Base-by-base conservation (phyloP, 805 yeast species). In the Kuraishia ogatae region DNA sequence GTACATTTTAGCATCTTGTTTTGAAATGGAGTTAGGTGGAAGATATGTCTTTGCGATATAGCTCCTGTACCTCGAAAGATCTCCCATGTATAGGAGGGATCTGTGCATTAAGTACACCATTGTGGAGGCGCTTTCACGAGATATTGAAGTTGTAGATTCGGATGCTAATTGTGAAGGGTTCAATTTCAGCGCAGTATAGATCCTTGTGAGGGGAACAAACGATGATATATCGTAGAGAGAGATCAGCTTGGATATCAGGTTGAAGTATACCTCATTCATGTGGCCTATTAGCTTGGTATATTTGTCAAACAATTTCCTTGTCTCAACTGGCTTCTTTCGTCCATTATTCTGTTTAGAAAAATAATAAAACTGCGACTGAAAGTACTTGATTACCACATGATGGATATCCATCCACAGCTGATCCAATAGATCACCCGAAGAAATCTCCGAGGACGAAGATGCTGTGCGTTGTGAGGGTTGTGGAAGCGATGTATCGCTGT, bases 371-470 rank as follows among this genome's bases (percentile, higher is more conserved):
- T 69, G 73, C 11, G 65, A 61, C 62, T 80, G 83, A 61, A 77
- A 84, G 63, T 76, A 76, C 60, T 82, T 84, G 57, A 85, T 75
- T 1, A 82, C 77, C 1, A 89, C 89, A 61, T 83, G 82, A 60
- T 83, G 86, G 58, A 86, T 75, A 4, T 81, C 80, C 35, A 72
- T 64, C 91, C 91, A 86, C 21, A 82, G 66, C 3, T 65, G 60
- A 53, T 82, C 85, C 20, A 85, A 72, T 6, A 79, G 66, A 1
- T 65, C 63, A 48, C 61, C 66, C 6, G 66, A 58, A 5, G 62
- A 54, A 23, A 20, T 23, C 51, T 49, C 29, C 19, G 28, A 15
- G 11, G 35, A 10, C 19, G 24, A 24, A 3, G 35, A 13, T 35
- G n/a, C 17, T 35, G 43, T 35, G 7, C 43, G 43, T 15, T 35